These are phyloP conservation scores for Daldinia sp. DNA, from an alignment of 2,329 filamentous ascomycete genomes.

Conservation along the genomic window DNA sequence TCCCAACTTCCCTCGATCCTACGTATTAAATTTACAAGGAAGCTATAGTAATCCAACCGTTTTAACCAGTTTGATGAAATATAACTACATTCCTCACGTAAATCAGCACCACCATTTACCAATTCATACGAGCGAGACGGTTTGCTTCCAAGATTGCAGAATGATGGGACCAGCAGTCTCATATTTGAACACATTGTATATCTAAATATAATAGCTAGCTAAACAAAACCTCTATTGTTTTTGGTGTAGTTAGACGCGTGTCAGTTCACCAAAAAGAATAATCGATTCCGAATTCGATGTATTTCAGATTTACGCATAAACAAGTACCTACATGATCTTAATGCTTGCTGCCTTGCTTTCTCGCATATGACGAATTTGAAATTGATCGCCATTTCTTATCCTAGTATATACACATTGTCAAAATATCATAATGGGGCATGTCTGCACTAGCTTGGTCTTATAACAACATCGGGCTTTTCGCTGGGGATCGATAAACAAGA, in stretches of 20 bases:
- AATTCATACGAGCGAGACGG: background rate
- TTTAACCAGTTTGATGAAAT: background rate
- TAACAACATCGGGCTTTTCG: conserved; percentile 31
- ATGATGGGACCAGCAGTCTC: background rate
- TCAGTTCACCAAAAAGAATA: background rate
- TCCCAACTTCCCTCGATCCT: conserved; percentile 15
- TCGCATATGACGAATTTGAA: background rate
- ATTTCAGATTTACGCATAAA: no score
- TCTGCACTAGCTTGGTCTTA: conserved; percentile 18
- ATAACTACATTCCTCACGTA: background rate
- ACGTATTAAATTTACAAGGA: background rate
- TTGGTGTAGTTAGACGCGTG: background rate
- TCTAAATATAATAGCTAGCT: background rate
- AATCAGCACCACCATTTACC: background rate
- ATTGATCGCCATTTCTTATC: background rate
- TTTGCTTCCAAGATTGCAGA: background rate
- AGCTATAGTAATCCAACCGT: background rate
- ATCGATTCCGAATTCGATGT: no score
- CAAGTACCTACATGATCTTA: no score
- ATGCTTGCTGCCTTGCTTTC: no score
- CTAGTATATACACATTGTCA: background rate
- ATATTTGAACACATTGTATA: background rate
- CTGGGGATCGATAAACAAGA: conserved; percentile 29
- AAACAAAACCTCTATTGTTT: no score
- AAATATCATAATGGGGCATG: background rate